These are phyloP conservation scores for Leucosporidium creatinivorum DNA, from an alignment of 768 basidiomycete species.

Conservation along the genomic window DNA sequence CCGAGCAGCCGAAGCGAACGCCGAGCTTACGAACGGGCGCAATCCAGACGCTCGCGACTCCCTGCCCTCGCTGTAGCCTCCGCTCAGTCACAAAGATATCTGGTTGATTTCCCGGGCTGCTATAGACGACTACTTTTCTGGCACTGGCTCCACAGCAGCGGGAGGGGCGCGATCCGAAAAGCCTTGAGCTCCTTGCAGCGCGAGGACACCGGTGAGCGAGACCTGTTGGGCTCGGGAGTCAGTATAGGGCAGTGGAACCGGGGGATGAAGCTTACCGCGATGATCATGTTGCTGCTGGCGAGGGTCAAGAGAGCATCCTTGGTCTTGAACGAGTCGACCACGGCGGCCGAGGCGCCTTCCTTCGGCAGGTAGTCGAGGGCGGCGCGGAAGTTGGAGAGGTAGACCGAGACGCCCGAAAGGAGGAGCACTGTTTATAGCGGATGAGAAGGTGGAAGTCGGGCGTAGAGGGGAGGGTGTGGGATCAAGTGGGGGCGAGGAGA, in stretches of 20 bases:
- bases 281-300: slow-evolving; percentile 27
- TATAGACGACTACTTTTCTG: too few relatives aligned
- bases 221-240: slow-evolving; percentile 8
- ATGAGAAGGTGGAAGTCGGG: background rate
- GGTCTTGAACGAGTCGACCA: slow-evolving; percentile 25
- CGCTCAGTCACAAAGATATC: too few relatives aligned
- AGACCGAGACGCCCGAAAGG: slow-evolving; percentile 21
- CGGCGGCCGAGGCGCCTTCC: background rate
- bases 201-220: slow-evolving; percentile 28
- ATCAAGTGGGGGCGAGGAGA: background rate
- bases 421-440: slow-evolving; percentile 13
- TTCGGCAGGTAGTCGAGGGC: slow-evolving; percentile 29
- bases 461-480: background rate
- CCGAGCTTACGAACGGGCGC: too few relatives aligned
- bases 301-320: background rate
- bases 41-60: too few relatives aligned
- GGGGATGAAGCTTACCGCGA: slow-evolving; percentile 15
- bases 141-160: too few relatives aligned
- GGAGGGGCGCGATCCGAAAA: slow-evolving; percentile 18
- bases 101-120: too few relatives aligned
- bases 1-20: too few relatives aligned
- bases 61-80: too few relatives aligned
- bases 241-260: background rate
- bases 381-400: slow-evolving; percentile 27
- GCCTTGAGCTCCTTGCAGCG: slow-evolving; percentile 29